phyloP scores from a whole-genome alignment of 1,284 basidiomycete species.

The Microbotryum saponariae region DNA sequence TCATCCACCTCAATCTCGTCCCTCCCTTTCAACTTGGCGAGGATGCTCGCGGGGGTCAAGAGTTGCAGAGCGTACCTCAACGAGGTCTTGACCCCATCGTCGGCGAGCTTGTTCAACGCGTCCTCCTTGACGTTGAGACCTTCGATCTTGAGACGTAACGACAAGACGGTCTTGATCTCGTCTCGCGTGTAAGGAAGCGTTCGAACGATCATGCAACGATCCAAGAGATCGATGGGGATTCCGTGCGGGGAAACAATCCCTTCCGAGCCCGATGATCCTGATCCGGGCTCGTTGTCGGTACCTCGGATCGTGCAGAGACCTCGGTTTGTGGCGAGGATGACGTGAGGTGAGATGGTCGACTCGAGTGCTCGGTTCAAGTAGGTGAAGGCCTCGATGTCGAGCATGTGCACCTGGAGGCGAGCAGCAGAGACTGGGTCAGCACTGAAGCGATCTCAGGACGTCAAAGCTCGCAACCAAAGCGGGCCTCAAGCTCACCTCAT shows the following conservation, averaged over 20 bases:
- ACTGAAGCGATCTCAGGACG: background rate
- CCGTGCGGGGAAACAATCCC: slow-evolving; percentile 91
- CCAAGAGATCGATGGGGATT: slow-evolving; percentile 85
- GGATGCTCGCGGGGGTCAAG: slow-evolving; percentile 83
- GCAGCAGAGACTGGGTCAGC: background rate
- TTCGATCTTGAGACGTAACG: slow-evolving; percentile 77
- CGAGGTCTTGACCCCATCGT: slow-evolving; percentile 74
- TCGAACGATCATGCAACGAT: slow-evolving; percentile 94
- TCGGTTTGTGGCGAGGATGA: slow-evolving; percentile 92
- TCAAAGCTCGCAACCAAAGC: no score
- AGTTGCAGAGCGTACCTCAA: slow-evolving; percentile 87
- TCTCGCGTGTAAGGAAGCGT: slow-evolving; percentile 76
- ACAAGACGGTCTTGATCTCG: slow-evolving; percentile 80
- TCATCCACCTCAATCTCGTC: slow-evolving; percentile 76
- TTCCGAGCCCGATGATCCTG: slow-evolving; percentile 41
- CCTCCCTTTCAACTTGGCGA: slow-evolving; percentile 67
- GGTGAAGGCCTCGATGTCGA: slow-evolving; percentile 98
- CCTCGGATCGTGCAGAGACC: slow-evolving; percentile 86
- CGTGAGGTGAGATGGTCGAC: slow-evolving; percentile 92
- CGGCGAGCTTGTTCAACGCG: slow-evolving; percentile 72
- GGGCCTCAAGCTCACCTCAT: slow-evolving; percentile 60
- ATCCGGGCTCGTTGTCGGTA: slow-evolving; percentile 52
- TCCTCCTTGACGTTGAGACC: slow-evolving; percentile 67
- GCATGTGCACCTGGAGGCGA: slow-evolving; percentile 82
- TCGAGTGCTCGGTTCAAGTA: slow-evolving; percentile 94